A percentile compares a stretch with the other conserved stretches of the same genome.
These are phyloP conservation scores for Stephania japonica DNA, from an alignment of 164 flowering plant genomes.

Conservation along the genomic window DNA sequence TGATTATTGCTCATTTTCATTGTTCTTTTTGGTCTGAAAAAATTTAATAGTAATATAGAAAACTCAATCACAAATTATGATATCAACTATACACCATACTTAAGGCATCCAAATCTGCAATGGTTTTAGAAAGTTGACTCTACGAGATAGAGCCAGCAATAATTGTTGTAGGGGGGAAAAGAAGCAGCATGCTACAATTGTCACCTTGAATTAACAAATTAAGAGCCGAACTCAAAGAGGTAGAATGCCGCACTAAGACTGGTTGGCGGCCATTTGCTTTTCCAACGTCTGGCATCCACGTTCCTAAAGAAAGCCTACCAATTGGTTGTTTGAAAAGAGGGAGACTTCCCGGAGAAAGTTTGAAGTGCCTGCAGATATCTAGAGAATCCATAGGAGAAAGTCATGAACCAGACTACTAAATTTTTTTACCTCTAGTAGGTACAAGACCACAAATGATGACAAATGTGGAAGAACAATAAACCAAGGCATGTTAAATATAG, in stretches of 20 bases:
- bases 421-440: neutral
- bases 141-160: neutral
- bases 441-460: neutral
- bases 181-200: neutral
- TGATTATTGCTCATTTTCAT: neutral
- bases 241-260: constrained; percentile 18
- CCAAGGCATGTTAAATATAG: constrained; percentile 2
- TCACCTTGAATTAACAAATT: constrained; percentile 26
- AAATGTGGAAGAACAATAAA: neutral
- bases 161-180: neutral
- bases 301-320: constrained; percentile 31
- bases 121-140: neutral
- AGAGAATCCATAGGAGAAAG: constrained; percentile 9
- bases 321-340: constrained; percentile 31
- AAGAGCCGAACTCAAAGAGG: constrained; percentile 28
- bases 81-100: neutral
- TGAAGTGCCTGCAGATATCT: constrained; percentile 37
- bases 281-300: constrained; percentile 26
- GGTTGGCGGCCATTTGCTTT: constrained; percentile 15
- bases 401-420: neutral
- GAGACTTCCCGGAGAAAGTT: constrained; percentile 20
- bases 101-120: neutral
- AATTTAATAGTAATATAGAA: neutral
- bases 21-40: neutral
- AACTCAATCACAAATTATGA: neutral